Evolutionary conservation across 768 basidiomycete species (phyloP).

Genomic region (Crepidotus variabilis): DNA sequence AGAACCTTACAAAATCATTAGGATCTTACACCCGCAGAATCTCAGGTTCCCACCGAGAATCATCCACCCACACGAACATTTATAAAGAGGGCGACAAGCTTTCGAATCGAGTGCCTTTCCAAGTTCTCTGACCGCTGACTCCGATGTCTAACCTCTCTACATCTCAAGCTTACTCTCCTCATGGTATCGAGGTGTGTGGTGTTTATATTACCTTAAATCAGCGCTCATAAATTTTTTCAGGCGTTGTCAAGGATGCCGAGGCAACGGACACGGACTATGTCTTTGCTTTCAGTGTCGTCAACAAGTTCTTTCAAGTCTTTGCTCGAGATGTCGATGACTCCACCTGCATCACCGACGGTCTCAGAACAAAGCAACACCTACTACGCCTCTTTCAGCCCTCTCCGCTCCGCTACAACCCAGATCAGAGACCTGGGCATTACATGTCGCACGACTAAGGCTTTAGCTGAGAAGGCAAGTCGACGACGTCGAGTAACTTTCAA

Average conservation of each 20-base stretch:
- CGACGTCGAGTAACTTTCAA: slow-evolving; percentile 20
- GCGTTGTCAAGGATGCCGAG: slow-evolving; percentile 2
- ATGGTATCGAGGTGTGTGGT: not conserved
- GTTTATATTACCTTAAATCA: not conserved
- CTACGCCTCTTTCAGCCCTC: slow-evolving; percentile 25
- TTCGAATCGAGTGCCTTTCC: not conserved
- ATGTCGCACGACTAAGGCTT: slow-evolving; percentile 12
- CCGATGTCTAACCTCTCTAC: not conserved
- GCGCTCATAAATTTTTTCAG: not conserved
- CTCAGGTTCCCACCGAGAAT: not conserved
- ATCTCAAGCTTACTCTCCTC: not conserved
- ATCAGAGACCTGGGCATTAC: slow-evolving; percentile 17
- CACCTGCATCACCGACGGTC: slow-evolving; percentile 14
- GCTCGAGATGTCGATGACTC: slow-evolving; percentile 22
- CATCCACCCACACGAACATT: not conserved
- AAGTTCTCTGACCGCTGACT: not conserved
- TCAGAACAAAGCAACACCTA: slow-evolving; percentile 18
- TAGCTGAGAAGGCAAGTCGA: slow-evolving; percentile 2
- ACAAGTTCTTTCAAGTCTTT: slow-evolving; percentile 14
- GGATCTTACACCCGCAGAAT: not conserved
- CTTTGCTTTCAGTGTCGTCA: slow-evolving; percentile 25
- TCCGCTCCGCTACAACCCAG: slow-evolving; percentile 20
- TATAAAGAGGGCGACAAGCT: not conserved
- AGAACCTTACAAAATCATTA: not conserved
- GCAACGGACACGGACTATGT: slow-evolving; percentile 20